Evolutionary conservation across 306 rosid species (phyloP), one percentile per base, ranked within the genome.

Genomic region (Pyrus communis): DNA sequence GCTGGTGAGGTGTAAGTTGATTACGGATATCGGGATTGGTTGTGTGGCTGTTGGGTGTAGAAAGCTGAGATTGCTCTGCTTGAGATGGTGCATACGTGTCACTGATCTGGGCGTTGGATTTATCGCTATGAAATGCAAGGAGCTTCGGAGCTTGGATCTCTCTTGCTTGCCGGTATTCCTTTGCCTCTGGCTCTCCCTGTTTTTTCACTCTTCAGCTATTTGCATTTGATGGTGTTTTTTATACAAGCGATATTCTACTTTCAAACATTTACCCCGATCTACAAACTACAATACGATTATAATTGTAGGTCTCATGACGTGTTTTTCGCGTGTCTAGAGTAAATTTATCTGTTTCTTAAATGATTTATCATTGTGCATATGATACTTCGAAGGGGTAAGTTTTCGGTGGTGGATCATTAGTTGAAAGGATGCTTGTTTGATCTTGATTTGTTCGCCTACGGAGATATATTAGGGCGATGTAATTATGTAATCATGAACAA

Each of bases 51-150:
- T 93, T 54, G 97, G 94, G 9, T 93, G 98, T 30, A 86, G 80
- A 77, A 91, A 89, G 74, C 76, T 93, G 87, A 93, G 66, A 80
- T 31, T 83, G 71, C 45, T 93, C 45, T 75, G 78, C 67, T 82
- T 93, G 84, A 91, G 90, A 65, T 93, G 97, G 98, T 93, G 98
- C 73, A 77, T 90, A 42, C 86, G 90, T 38, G 83, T 93, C 61
- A 87, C 90, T 13, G 96, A 93, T 93, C 83, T 88, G 79, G 98
- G 98, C n/a, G 94, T 93, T 62, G 93, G 85, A 4, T 85, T 91
- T 85, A 54, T 93, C 38, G 98, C 94, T n/a, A 69, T 83, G 43
- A 93, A 93, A 81, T 93, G 97, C 68, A 83, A 87, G 80, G 93
- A 91, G 67, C 85, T 93, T 13, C 81, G 78, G 40, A 78, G 79